Conservation (phyloP, 2,329 filamentous ascomycete species). For the Cordyceps cateniannulata region DNA sequence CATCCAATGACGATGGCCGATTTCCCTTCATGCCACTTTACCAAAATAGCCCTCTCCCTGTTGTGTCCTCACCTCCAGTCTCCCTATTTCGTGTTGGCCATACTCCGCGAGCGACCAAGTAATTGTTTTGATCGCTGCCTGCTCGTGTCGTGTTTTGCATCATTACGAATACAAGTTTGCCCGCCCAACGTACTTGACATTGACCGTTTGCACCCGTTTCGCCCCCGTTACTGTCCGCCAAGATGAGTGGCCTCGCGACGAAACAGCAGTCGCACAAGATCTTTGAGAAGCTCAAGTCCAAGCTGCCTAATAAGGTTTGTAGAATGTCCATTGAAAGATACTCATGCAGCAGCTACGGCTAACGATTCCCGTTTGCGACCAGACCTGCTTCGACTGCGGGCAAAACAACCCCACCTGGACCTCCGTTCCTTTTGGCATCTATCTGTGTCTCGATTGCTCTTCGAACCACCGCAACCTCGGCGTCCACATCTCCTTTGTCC, state of each 20-base stretch:
- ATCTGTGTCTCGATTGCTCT: conserved; percentile 96
- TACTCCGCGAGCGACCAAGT: not conserved
- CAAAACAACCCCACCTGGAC: conserved; percentile 99
- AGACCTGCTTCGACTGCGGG: conserved; percentile 98
- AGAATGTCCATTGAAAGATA: not conserved
- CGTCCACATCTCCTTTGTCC: conserved; percentile 98
- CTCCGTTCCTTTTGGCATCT: conserved; percentile 94
- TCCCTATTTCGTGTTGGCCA: conserved; percentile 22
- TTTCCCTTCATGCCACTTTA: conserved; percentile 36
- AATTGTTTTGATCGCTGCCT: not conserved
- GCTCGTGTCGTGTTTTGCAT: not conserved
- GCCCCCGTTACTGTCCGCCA: conserved; percentile 26
- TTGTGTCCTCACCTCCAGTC: conserved; percentile 22
- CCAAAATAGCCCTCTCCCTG: conserved; percentile 22
- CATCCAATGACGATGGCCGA: conserved; percentile 29
- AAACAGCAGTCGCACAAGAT: conserved; percentile 96
- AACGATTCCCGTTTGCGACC: conserved; percentile 13
- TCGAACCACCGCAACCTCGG: conserved; percentile 95
- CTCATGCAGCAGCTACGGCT: not conserved
- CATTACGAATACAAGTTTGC: not conserved
- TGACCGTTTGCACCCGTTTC: not conserved
- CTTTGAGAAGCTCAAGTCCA: conserved; percentile 94
- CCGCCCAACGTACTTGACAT: not conserved
- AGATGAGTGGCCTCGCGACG: conserved; percentile 64
- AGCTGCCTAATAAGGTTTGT: conserved; percentile 86